Evolutionary conservation across 2,329 filamentous ascomycete species (phyloP), one percentile per base, ranked within the genome.

Genomic region (Juglanconis sp.): DNA sequence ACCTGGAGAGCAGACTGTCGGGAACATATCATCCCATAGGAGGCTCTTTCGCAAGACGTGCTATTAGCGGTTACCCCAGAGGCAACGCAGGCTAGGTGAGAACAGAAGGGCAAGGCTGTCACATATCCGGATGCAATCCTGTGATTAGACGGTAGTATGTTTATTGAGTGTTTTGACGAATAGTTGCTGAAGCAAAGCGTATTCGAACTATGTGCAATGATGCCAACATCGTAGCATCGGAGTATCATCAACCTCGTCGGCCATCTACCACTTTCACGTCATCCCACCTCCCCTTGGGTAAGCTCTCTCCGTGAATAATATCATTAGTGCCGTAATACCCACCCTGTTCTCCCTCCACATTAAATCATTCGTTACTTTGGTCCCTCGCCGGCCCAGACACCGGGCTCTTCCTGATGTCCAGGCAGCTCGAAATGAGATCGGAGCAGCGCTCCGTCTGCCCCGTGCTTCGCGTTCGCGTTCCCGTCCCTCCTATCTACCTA

Each of bases 271-370:
- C 47, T 10, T 11, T 15, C 44, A 13, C 35, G 9, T 6, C 17
- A 13, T 34, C 7, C 5, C 5, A 10, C 35, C 35, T 35, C 31
- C 17, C 11, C 32, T 32, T 31, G 5, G 44, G 48, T 30, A 53
- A 11, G n/a, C 32, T 11, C 30, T 24, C 6, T 36, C 31, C 6
- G 24, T 13, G n/a, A 51, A 55, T 36, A 46, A 55, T 55, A 48
- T 40, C 61, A 63, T 63, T 63, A 61, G 36, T 56, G 51, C 51
- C 59, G 51, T 61, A 61, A 40, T 55, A 63, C 57, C 35, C 52
- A 51, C 48, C 31, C 55, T 54, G 31, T 52, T n/a, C 32, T 35
- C 51, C 56, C 34, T 54, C 30, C 47, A 52, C 56, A 59, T 56
- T 60, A 60, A 60, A 46, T 56, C 53, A 56, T 60, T 36, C 52